Conservation (phyloP, 2,329 filamentous ascomycete genomes). For the Aureobasidium lini region DNA sequence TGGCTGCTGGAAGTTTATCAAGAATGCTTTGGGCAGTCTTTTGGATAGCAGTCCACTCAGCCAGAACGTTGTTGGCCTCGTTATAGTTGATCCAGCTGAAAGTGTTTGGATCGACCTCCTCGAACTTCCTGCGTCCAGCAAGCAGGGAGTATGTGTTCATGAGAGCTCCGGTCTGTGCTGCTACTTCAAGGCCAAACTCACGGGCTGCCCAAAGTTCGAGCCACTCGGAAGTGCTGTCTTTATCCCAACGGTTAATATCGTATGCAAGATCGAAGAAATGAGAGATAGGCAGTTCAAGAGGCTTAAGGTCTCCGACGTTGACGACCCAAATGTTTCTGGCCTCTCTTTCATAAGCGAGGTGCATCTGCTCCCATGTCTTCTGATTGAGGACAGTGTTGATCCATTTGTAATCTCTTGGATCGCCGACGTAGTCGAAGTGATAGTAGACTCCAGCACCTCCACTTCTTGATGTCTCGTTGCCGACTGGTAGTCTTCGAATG, state of each 20-base stretch:
- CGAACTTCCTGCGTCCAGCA: conserved; percentile 54
- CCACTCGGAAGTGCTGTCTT: conserved; percentile 50
- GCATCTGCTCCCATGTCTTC: conserved; percentile 60
- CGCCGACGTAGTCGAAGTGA: conserved; percentile 57
- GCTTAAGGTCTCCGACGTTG: conserved; percentile 61
- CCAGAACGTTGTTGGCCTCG: conserved; percentile 52
- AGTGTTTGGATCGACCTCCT: conserved; percentile 51
- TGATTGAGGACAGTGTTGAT: conserved; percentile 60
- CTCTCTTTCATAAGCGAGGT: conserved; percentile 51
- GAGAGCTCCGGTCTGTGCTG: conserved; percentile 43
- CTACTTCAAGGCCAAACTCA: conserved; percentile 47
- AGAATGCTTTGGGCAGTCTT: conserved; percentile 50
- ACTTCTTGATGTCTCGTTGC: conserved; percentile 50
- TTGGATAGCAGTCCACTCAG: conserved; percentile 48
- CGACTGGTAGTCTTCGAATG: conserved; percentile 53
- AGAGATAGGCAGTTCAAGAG: conserved; percentile 56
- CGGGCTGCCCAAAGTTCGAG: conserved; percentile 49
- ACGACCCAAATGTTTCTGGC: conserved; percentile 59
- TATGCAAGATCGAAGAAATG: conserved; percentile 64
- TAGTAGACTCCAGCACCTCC: conserved; percentile 63
- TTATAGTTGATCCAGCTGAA: conserved; percentile 58
- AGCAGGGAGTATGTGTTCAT: conserved; percentile 51
- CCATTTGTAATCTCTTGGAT: conserved; percentile 44
- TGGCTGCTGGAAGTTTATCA: conserved; percentile 42
- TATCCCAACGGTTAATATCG: conserved; percentile 51